A percentile compares a stretch with the other conserved stretches of the same genome.
These are phyloP conservation scores for Salinomyces thailandicus DNA, from an alignment of 2,329 filamentous ascomycete species.

Conservation along the genomic window DNA sequence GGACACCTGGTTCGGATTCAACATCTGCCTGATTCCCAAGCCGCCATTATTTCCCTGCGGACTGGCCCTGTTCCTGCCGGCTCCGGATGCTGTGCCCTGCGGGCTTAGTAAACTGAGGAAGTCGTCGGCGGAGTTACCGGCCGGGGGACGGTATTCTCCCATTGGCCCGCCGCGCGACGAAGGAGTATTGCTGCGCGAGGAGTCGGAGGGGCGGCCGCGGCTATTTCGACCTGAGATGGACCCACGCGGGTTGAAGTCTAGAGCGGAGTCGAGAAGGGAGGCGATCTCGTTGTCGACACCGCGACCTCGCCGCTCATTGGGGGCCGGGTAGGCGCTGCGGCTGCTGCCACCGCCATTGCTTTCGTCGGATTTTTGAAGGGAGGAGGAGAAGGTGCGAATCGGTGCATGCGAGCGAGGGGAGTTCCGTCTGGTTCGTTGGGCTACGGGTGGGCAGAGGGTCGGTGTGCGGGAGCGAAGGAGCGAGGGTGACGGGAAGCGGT, in stretches of 20 bases:
- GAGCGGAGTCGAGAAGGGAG: slow-evolving; percentile 19
- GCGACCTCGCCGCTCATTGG: not conserved
- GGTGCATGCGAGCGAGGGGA: no score
- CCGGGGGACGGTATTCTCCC: slow-evolving; percentile 2
- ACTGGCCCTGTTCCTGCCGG: not conserved
- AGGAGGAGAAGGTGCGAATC: not conserved
- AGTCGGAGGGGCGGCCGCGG: slow-evolving; percentile 21
- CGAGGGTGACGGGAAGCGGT: no score
- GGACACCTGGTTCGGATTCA: slow-evolving; percentile 4
- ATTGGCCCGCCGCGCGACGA: not conserved
- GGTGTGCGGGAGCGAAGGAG: no score
- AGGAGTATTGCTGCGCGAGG: slow-evolving; percentile 1
- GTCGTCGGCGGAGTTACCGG: slow-evolving; percentile 8
- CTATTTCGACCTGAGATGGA: no score
- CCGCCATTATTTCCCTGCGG: no score
- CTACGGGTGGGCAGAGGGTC: no score
- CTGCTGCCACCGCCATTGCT: no score
- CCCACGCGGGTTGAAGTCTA: slow-evolving; percentile 22
- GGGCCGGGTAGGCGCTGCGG: not conserved
- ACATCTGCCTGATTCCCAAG: slow-evolving; percentile 5
- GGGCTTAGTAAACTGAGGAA: slow-evolving; percentile 5
- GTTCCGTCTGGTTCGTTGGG: no score
- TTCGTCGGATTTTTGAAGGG: not conserved
- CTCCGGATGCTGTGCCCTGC: not conserved
- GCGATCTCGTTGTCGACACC: slow-evolving; percentile 13